Base-by-base conservation (phyloP, 176 grass and related monocot species). In the Luzula sylvatica region DNA sequence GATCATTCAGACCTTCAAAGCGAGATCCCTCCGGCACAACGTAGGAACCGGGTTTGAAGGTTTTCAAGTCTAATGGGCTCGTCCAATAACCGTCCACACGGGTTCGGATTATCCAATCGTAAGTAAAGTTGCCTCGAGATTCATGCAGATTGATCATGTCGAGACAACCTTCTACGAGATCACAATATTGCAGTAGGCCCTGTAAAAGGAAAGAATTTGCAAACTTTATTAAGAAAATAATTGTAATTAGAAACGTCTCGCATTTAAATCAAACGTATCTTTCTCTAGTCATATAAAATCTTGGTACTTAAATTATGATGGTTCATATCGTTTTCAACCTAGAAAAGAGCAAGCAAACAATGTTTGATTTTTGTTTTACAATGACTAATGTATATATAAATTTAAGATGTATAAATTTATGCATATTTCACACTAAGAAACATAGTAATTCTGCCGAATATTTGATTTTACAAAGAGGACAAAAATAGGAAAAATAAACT, bases 131-230 rank as follows among this genome's bases (percentile, higher is more conserved):
- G 44, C 53, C 38, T 11, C 25, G 44, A 3, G 70, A 58, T 61
- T 95, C 83, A 14, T 74, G 83, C 15, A 47, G 39, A 5, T 62
- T 35, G 23, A 95, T 88, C 23, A 95, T 16, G 52, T 75, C 71
- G 17, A 95, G 53, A 62, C 89, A 95, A 0, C 89, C 89, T 18
- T 95, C 89, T 26, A 88, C 83, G 43, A 95, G 67, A 3, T 48
- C 61, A 55, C 88, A 95, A 44, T 95, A 95, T 8, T 82, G 89
- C 5, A 95, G 69, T 29, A 95, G 61, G 5, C 88, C 88, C 88
- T 87, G 72, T 3, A 30, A 7, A 42, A 43, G 7, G 26, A 40
- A 8, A n/a, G 3, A 44, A 55, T 13, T 11, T 48, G 14, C 12
- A 22, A 35, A 35, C 9, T 9, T 35, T 35, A 9, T 35, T 35